Evolutionary conservation across 2,329 filamentous ascomycete species (phyloP).

Genomic region (Microascus cirrosus): DNA sequence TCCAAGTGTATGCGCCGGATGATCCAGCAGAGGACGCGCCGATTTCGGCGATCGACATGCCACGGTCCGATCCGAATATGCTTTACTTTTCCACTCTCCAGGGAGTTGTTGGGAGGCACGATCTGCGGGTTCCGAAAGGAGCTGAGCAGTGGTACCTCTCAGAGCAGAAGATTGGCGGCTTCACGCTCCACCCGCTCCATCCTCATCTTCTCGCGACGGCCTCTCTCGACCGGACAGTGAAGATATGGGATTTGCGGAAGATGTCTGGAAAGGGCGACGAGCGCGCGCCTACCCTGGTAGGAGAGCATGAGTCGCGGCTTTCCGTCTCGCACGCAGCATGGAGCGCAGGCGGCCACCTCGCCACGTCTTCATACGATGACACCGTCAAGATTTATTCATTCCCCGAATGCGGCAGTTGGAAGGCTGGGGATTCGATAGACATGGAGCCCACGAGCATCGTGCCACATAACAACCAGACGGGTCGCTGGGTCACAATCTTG

Average conservation of each 20-base stretch:
- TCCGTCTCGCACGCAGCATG: constrained; percentile 91
- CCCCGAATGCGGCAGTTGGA: constrained; percentile 47
- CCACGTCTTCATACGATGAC: constrained; percentile 90
- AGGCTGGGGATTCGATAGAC: constrained; percentile 38
- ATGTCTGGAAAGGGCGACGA: constrained; percentile 54
- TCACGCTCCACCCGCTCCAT: constrained; percentile 68
- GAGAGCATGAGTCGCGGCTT: constrained; percentile 69
- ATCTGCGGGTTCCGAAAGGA: constrained; percentile 57
- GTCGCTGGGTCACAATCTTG: constrained; percentile 76
- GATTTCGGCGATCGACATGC: constrained; percentile 76
- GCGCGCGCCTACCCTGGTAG: constrained; percentile 53
- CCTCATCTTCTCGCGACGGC: constrained; percentile 82
- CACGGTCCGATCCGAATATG: constrained; percentile 55
- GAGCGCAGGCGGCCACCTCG: constrained; percentile 73
- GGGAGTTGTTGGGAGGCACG: constrained; percentile 70
- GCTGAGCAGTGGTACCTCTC: constrained; percentile 55
- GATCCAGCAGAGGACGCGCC: constrained; percentile 62
- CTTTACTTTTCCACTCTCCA: constrained; percentile 82
- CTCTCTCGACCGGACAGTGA: constrained; percentile 77
- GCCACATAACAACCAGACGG: constrained; percentile 90
- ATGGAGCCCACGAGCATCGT: constrained; percentile 63
- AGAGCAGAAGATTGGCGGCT: constrained; percentile 93
- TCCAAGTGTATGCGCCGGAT: constrained; percentile 69
- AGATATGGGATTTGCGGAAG: constrained; percentile 85
- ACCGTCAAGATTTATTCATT: constrained; percentile 89